Percentiles rank a stretch among this genome's conserved stretches.
Conservation (phyloP, 2,329 filamentous ascomycete species). For the Dothistroma septosporum region DNA sequence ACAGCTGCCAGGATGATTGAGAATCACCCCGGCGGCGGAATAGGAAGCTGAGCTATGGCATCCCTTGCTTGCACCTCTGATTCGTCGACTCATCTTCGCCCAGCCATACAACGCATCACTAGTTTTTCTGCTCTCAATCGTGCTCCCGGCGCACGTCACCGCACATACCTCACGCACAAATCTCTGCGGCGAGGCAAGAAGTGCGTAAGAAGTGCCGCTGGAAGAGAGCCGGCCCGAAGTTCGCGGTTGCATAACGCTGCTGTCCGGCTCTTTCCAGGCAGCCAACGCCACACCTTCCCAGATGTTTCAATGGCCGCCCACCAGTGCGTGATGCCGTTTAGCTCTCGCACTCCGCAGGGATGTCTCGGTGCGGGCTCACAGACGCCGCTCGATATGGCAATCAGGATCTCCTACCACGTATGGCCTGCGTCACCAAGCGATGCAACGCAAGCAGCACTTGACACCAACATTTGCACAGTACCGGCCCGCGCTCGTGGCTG, state of each 20-base stretch:
- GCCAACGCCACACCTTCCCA: neutral
- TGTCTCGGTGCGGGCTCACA: neutral
- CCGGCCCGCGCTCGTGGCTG: neutral
- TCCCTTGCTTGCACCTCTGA: neutral
- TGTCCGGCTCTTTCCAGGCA: neutral
- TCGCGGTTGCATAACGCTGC: neutral
- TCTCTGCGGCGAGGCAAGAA: neutral
- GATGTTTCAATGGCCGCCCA: neutral
- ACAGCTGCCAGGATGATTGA: neutral
- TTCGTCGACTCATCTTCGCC: neutral
- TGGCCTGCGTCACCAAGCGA: conserved; percentile 4
- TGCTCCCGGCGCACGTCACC: neutral
- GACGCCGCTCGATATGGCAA: conserved; percentile 2
- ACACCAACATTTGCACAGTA: neutral
- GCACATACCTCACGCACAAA: neutral
- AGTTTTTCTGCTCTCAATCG: neutral
- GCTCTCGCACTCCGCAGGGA: neutral
- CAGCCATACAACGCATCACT: neutral
- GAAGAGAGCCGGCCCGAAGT: neutral
- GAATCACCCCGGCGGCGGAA: neutral
- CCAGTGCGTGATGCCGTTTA: neutral
- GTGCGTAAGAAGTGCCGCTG: neutral
- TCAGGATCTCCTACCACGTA: neutral
- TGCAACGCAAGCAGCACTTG: conserved; percentile 2
- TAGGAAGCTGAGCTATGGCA: neutral